Base-by-base conservation (phyloP, 2,329 filamentous ascomycete genomes). In the Neocucurbitaria cava region DNA sequence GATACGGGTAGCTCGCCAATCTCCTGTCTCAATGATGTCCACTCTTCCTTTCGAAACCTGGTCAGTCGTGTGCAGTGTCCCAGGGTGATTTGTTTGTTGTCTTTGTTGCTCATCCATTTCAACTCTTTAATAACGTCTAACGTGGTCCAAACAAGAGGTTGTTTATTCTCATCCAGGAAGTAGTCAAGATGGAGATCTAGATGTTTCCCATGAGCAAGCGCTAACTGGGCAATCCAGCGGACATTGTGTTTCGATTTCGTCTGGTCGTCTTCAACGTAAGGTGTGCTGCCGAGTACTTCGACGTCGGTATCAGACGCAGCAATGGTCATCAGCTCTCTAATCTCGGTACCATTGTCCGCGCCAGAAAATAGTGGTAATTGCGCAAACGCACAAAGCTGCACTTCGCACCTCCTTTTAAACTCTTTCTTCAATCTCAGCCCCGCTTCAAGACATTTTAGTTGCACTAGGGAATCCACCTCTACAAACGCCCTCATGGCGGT, bases 111-210 rank as follows among this genome's bases (percentile, higher is more conserved):
- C 61, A 46, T 65, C 88, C 88, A 91, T 2, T 75, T 54, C 23
- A 77, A 70, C 11, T 75, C 69, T 52, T 80, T 78, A 11, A 90
- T 75, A 1, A 77, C 71, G 1, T 81, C 66, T 20, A 90, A 51
- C 1, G 87, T 83, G 38, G 81, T 74, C 76, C 82, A 84, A 0
- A 87, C 74, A 49, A 87, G 73, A 0, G 85, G 76, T 45, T 82
- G 78, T 41, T 73, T 79, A 1, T 67, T 62, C 2, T 73, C 54
- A 46, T 87, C 81, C 2, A 91, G 76, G 52, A 87, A 86, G 69
- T 91, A 91, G 70, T 91, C 89, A 5, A 91, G 79, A 68, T 91
- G 89, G 41, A 91, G 85, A 64, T 91, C 89, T 5, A 91, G 73
- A 68, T 89, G 85, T 46, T 87, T 79, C 1, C 72, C 66, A 35